A percentile compares a stretch with the other conserved stretches of the same genome.
phyloP scores from a whole-genome alignment of 805 yeast genomes.

The Teunomyces aglyptinius region DNA sequence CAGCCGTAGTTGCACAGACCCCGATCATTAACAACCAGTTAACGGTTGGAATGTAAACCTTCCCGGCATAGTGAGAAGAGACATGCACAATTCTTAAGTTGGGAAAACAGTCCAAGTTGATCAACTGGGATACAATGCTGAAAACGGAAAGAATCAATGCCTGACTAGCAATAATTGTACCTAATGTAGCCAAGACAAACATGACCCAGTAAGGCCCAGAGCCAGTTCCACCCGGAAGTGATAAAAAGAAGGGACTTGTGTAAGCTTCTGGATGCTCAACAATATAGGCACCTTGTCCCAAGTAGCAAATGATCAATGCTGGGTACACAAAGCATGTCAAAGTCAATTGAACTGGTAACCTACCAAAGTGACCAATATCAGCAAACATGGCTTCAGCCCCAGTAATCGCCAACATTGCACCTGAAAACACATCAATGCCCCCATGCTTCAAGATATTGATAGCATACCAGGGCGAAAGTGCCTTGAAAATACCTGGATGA shows the following conservation, averaged over 20 bases:
- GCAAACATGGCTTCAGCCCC: conserved; percentile 68
- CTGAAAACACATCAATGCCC: conserved; percentile 45
- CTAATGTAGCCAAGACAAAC: conserved; percentile 52
- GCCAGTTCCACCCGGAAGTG: conserved; percentile 50
- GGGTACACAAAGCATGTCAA: conserved; percentile 50
- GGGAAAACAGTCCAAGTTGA: conserved; percentile 55
- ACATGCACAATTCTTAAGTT: conserved; percentile 44
- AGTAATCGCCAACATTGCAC: conserved; percentile 54
- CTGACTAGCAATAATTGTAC: conserved; percentile 60
- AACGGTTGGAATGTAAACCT: conserved; percentile 51
- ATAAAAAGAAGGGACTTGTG: conserved; percentile 45
- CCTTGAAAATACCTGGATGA: conserved; percentile 44
- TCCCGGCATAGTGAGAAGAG: conserved; percentile 45
- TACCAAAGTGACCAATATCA: conserved; percentile 57
- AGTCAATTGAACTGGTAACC: conserved; percentile 48
- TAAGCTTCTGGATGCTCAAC: conserved; percentile 36
- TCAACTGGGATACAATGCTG: conserved; percentile 51
- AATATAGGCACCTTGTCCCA: conserved; percentile 58
- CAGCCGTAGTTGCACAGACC: conserved; percentile 50
- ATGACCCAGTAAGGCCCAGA: conserved; percentile 48
- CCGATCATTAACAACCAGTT: conserved; percentile 53
- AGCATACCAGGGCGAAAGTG: conserved; percentile 54
- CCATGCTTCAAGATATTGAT: conserved; percentile 39
- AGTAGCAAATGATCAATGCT: conserved; percentile 48
- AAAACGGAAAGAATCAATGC: conserved; percentile 58